Conservation (phyloP, 805 yeast genomes). For the Scheffersomyces lignosus region DNA sequence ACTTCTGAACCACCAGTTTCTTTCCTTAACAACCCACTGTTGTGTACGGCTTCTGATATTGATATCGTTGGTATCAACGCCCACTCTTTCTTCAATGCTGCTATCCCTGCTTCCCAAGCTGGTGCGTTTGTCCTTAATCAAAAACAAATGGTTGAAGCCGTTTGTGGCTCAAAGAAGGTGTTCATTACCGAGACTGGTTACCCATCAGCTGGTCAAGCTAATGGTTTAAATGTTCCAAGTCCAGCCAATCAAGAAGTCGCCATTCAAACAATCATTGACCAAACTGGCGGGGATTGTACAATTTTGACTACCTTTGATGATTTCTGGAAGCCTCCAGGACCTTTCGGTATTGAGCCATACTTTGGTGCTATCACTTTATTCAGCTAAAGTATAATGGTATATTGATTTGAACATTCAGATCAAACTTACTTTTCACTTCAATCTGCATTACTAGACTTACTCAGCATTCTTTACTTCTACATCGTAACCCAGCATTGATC, state of each 20-base stretch:
- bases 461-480: too few relatives aligned
- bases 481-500: too few relatives aligned
- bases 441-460: too few relatives aligned
- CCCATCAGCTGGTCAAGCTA: slow-evolving; percentile 69
- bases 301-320: slow-evolving; percentile 82
- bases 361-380: slow-evolving; percentile 64
- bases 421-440: too few relatives aligned
- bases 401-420: too few relatives aligned
- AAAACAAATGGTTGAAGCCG: slow-evolving; percentile 48
- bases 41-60: slow-evolving; percentile 69
- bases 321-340: slow-evolving; percentile 84
- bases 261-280: slow-evolving; percentile 58
- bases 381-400: slow-evolving; percentile 10
- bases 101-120: slow-evolving; percentile 61
- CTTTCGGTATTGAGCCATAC: slow-evolving; percentile 80
- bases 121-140: slow-evolving; percentile 73
- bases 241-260: slow-evolving; percentile 71
- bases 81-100: slow-evolving; percentile 77
- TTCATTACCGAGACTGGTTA: slow-evolving; percentile 86
- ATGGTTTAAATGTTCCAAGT: slow-evolving; percentile 75
- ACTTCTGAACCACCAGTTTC: slow-evolving; percentile 90
- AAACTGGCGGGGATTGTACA: slow-evolving; percentile 59
- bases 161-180: slow-evolving; percentile 58
- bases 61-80: slow-evolving; percentile 87
- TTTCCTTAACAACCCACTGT: slow-evolving; percentile 58